A percentile compares a stretch with the other conserved stretches of the same genome.
Conservation (phyloP, 345 rosid genomes). For the Syzygium jambos region DNA sequence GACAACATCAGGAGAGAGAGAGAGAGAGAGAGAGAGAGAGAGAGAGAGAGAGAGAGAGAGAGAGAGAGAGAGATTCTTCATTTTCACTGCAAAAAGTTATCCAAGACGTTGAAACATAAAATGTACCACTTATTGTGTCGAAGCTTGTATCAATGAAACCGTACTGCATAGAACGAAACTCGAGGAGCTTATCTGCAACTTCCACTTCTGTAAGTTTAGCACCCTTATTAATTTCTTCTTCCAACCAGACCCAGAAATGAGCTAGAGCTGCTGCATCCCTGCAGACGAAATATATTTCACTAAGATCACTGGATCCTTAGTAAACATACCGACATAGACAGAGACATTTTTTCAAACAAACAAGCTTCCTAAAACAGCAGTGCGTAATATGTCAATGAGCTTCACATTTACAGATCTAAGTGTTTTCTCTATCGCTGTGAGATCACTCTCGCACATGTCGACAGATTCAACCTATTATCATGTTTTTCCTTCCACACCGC, state of each 20-base stretch:
- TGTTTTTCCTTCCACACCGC: neutral
- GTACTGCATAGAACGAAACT: conserved; percentile 71
- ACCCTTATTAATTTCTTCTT: conserved; percentile 57
- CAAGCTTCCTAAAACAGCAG: neutral
- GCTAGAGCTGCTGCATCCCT: conserved; percentile 97
- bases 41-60: neutral
- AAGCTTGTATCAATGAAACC: conserved; percentile 94
- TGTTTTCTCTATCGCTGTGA: neutral
- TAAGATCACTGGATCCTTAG: neutral
- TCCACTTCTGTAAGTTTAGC: conserved; percentile 77
- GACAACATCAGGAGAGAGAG: neutral
- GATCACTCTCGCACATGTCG: neutral
- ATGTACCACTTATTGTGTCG: conserved; percentile 88
- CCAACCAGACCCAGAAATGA: conserved; percentile 92
- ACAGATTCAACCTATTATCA: neutral
- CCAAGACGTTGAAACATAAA: neutral
- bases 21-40: neutral
- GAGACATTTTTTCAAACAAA: neutral
- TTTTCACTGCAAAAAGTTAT: neutral
- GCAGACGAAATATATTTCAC: conserved; percentile 9
- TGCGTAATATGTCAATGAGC: neutral
- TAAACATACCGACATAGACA: neutral
- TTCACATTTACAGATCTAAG: neutral
- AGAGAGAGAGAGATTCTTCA: neutral
- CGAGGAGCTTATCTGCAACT: conserved; percentile 76